Base-by-base conservation (phyloP, 139 green algal genomes). In the Tetraselmis striata region DNA sequence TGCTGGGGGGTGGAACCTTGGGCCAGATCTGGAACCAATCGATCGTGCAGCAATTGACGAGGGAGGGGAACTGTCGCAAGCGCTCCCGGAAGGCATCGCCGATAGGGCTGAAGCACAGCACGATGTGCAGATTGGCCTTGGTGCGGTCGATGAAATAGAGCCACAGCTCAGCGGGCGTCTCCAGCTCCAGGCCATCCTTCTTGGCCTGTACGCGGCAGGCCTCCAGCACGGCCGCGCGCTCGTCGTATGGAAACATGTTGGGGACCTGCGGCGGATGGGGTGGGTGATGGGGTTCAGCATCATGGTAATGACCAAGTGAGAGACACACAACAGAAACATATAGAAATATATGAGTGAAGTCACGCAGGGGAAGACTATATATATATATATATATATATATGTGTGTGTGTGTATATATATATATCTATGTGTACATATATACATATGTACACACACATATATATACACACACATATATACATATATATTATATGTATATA, bases 31-130 rank as follows among this genome's bases (percentile, higher is more conserved):
- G 83, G 83, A 90, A 94, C 90, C 92, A 95, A 88, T 95, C 90
- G 78, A 95, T 93, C 18, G 91, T 95, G 76, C 85, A 92, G 88
- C 92, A 95, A 84, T 93, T 95, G 83, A 95, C 90, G 0, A 95
- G 89, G 2, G 91, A 93, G 18, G 92, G 92, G 87, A 94, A 95
- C 86, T 90, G 91, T 77, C 91, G 87, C 83, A 95, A 85, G 1
- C 91, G 88, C 79, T 94, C 90, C 1, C 91, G 82, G 88, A 95
- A 95, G 74, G 83, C 88, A 30, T 92, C 89, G 24, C 92, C 90
- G 32, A 95, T 89, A 23, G 89, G 90, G 31, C 77, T 88, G 87
- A 95, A 94, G 81, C 78, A 88, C 31, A 95, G 87, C 79, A 93
- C 89, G 27, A 95, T 87, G 86, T 93, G 90, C 83, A 95, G 88